Evolutionary conservation across 2,329 filamentous ascomycete species (phyloP), one percentile per base, ranked within the genome.

Genomic region (Ustulina deusta): DNA sequence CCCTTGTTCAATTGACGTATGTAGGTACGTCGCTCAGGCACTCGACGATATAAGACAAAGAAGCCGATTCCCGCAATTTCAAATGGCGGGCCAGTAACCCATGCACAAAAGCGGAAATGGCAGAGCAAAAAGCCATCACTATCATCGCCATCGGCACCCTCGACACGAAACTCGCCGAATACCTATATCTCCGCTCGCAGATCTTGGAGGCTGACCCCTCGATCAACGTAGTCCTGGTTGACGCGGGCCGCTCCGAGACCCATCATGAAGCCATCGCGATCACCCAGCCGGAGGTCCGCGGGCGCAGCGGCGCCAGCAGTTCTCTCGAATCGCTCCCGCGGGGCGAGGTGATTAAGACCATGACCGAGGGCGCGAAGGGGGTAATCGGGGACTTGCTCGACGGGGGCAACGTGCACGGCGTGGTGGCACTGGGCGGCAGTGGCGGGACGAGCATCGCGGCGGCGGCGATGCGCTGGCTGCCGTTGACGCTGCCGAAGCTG

Each of bases 401-500:
- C 6, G 61, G 73, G 0, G 70, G 74, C 0, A 56, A 74, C 1
- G 82, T 91, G 36, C 84, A 90, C 51, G 90, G 83, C 1, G 83
- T 90, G 15, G 78, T 92, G 13, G 83, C 83, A 0, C 83, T 89
- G 0, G 90, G 89, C 7, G 90, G 90, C 0, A 90, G 87, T 0
- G 85, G 87, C 25, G 88, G 88, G 0, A 91, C 90, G 0, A 85
- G 86, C 2, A 81, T 92, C 11, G 85, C 85, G 0, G 83, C 89
- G 0, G 79, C 84, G 0, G 83, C 88, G 0, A 91, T 93, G 89
- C 82, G 87, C 15, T 79, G 84, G 0, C 75, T 90, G 0, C 90
- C 90, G 0, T 81, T 92, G 13, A 89, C 89, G 0, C 85, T 93
- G 58, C 90, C 91, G 0, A 93, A 93, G 73, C 71, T 93, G 51